phyloP scores from a whole-genome alignment of 768 basidiomycete species.

The Termitomyces sp. region DNA sequence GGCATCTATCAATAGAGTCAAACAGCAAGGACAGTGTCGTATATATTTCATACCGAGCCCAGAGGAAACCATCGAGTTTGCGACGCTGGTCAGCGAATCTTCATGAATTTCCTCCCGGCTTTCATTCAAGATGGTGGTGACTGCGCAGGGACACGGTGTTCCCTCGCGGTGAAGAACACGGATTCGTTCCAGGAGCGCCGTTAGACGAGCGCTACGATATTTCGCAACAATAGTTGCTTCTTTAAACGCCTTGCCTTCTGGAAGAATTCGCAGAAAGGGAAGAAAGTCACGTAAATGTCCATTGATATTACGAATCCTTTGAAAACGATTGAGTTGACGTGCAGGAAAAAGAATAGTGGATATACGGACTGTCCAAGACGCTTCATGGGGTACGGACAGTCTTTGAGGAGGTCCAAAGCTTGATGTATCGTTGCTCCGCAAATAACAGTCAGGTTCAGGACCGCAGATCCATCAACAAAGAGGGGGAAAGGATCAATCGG shows the following conservation, averaged over 20 bases:
- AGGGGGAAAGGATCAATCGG: slow-evolving; percentile 11
- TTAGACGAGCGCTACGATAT: slow-evolving; percentile 10
- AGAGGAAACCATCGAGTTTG: slow-evolving; percentile 17
- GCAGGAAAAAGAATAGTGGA: background rate
- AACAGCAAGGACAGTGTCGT: background rate
- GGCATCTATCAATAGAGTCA: slow-evolving; percentile 2
- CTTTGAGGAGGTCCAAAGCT: slow-evolving; percentile 9
- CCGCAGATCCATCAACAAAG: slow-evolving; percentile 9
- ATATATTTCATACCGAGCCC: slow-evolving; percentile 3
- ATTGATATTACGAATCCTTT: slow-evolving; percentile 13
- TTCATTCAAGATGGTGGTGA: slow-evolving; percentile 9
- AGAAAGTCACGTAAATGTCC: slow-evolving; percentile 13
- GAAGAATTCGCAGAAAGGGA: slow-evolving; percentile 12
- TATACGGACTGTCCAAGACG: slow-evolving; percentile 14
- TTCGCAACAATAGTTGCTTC: slow-evolving; percentile 12
- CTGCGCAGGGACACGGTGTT: slow-evolving; percentile 8
- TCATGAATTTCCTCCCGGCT: slow-evolving; percentile 11
- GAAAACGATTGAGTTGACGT: background rate
- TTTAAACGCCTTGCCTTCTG: slow-evolving; percentile 5
- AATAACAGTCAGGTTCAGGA: slow-evolving; percentile 9
- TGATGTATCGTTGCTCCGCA: slow-evolving; percentile 10
- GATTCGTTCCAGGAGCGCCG: slow-evolving; percentile 5
- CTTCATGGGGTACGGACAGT: slow-evolving; percentile 15
- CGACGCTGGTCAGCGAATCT: slow-evolving; percentile 12
- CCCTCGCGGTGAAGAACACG: slow-evolving; percentile 4